phyloP scores from a whole-genome alignment of 495 filamentous ascomycete species.

The Penicillium bialowiezense region DNA sequence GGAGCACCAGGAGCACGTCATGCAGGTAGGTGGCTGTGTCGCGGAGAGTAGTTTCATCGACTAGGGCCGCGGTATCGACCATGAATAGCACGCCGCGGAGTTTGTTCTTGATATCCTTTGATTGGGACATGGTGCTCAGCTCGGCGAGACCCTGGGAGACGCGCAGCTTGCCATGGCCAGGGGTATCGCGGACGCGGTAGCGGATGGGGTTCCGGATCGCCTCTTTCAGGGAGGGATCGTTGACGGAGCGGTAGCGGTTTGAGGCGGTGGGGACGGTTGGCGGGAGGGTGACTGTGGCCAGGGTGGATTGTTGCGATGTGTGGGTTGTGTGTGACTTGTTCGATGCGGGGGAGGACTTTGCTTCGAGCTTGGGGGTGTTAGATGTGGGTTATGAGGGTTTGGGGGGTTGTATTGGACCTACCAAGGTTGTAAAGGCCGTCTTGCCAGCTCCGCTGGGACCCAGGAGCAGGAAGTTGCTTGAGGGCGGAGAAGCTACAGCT shows the following conservation, averaged over 20 bases:
- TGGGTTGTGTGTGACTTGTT: conserved; percentile 58
- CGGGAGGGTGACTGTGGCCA: conserved; percentile 71
- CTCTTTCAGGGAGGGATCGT: conserved; percentile 65
- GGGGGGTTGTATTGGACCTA: conserved; percentile 28
- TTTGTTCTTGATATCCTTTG: conserved; percentile 49
- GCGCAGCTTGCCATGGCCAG: conserved; percentile 92
- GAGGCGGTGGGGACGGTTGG: conserved; percentile 58
- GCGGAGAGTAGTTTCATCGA: conserved; percentile 53
- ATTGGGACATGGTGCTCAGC: conserved; percentile 38
- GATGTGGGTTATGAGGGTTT: conserved; percentile 2
- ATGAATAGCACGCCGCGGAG: conserved; percentile 82
- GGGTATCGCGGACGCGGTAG: conserved; percentile 83
- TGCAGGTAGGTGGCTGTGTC: conserved; percentile 79
- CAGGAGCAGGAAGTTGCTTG: conserved; percentile 80
- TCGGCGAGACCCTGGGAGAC: conserved; percentile 44
- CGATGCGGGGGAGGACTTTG: conserved; percentile 29
- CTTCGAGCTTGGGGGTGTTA: conserved; percentile 41
- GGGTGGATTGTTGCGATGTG: conserved; percentile 74
- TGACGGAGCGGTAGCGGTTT: conserved; percentile 65
- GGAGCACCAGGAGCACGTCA: conserved; percentile 76
- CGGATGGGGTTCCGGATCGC: conserved; percentile 69
- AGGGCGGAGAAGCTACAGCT: conserved; percentile 57
- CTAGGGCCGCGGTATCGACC: conserved; percentile 76
- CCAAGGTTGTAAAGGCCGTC: conserved; percentile 80
- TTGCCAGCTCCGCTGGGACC: conserved; percentile 87